Conservation (phyloP, 176 grass and related monocot genomes). For the Guadua angustifolia region DNA sequence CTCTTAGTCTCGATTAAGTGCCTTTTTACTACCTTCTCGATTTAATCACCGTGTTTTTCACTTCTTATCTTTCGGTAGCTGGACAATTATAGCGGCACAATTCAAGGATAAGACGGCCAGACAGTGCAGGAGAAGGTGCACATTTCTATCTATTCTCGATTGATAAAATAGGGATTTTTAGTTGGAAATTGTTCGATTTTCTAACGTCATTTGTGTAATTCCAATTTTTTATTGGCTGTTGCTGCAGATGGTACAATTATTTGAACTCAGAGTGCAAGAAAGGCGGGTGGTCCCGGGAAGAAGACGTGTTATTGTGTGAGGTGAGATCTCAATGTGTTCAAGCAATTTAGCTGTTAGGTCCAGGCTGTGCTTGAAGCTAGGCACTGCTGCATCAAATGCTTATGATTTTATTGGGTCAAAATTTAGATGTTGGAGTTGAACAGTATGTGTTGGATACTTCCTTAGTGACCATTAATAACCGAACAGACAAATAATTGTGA, state of each 20-base stretch:
- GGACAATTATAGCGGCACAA: constrained; percentile 79
- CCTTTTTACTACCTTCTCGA: neutral
- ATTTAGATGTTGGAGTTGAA: neutral
- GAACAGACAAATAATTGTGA: neutral
- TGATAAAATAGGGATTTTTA: neutral
- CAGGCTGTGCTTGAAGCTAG: neutral
- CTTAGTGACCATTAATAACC: neutral
- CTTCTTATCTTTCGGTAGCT: constrained; percentile 51
- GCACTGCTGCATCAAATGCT: constrained; percentile 15
- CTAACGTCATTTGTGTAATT: neutral
- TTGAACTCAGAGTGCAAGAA: constrained; percentile 98
- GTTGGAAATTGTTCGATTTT: neutral
- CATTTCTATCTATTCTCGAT: neutral
- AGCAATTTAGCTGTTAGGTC: constrained; percentile 11
- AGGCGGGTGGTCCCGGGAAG: constrained; percentile 93
- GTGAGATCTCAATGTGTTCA: constrained; percentile 59
- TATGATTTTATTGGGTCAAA: neutral
- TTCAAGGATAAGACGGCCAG: constrained; percentile 95
- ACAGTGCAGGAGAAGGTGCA: constrained; percentile 91
- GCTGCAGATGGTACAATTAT: constrained; percentile 88
- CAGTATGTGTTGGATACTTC: neutral
- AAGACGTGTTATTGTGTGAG: constrained; percentile 91
- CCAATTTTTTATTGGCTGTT: neutral
- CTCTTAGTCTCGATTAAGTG: neutral
- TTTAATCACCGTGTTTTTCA: neutral